These are phyloP conservation scores for Olyra latifolia DNA, from an alignment of 176 grass and related monocot species.

Conservation along the genomic window DNA sequence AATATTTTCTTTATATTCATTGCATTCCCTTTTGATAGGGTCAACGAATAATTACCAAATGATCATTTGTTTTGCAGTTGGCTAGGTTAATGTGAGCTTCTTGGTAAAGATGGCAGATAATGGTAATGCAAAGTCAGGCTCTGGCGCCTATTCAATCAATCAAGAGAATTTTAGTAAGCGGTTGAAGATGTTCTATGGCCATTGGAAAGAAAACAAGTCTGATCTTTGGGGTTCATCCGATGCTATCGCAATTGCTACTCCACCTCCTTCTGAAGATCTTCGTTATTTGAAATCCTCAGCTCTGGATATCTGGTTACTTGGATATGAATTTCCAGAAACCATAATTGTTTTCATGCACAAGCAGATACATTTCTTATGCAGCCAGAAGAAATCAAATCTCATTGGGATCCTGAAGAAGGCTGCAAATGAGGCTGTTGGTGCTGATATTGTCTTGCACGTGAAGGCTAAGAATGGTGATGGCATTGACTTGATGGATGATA, in stretches of 20 bases:
- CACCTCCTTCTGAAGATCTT: conserved; percentile 80
- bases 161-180: conserved; percentile 65
- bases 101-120: conserved; percentile 55
- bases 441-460: conserved; percentile 73
- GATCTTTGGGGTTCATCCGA: conserved; percentile 69
- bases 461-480: conserved; percentile 84
- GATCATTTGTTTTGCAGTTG: conserved; percentile 27
- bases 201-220: conserved; percentile 58
- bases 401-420: conserved; percentile 66
- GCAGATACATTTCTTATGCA: conserved; percentile 81
- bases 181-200: conserved; percentile 67
- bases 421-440: conserved; percentile 69
- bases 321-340: conserved; percentile 94
- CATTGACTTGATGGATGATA: conserved; percentile 66
- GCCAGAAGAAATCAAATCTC: conserved; percentile 76
- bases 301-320: conserved; percentile 78
- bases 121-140: conserved; percentile 40
- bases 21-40: not conserved
- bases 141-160: conserved; percentile 57
- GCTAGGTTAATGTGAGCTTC: conserved; percentile 30
- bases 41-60: not conserved
- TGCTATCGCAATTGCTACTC: conserved; percentile 73
- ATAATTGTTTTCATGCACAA: conserved; percentile 78
- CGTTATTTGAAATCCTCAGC: conserved; percentile 82
- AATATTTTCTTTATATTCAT: not conserved